phyloP scores from a whole-genome alignment of 257 asterid species.

The Rehmannia glutinosa region DNA sequence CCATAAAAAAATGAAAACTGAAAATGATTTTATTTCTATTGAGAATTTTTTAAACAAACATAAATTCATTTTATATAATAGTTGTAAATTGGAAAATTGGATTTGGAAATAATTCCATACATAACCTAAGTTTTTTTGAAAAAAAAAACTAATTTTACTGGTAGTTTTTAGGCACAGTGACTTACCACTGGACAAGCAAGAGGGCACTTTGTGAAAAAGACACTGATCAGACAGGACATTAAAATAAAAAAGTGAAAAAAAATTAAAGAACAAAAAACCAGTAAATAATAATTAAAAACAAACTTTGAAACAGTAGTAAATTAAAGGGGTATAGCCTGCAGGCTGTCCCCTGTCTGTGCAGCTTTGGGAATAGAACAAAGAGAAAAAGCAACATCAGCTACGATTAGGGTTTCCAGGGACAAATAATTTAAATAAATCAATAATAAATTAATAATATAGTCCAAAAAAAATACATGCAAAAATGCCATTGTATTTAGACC shows the following conservation, averaged over 20 bases:
- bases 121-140: too few relatives aligned
- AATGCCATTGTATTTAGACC: neutral
- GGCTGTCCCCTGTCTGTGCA: slow-evolving; percentile 14
- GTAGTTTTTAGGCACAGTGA: neutral
- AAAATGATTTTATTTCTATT: too few relatives aligned
- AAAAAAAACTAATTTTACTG: too few relatives aligned
- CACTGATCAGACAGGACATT: slow-evolving; percentile 19
- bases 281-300: neutral
- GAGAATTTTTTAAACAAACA: too few relatives aligned
- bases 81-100: too few relatives aligned
- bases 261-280: neutral
- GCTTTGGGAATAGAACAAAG: slow-evolving; percentile 23
- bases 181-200: slow-evolving; percentile 1
- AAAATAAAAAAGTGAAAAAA: neutral
- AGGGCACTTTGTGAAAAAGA: slow-evolving; percentile 16
- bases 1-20: too few relatives aligned
- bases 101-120: too few relatives aligned
- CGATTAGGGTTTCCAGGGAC: slow-evolving; percentile 9
- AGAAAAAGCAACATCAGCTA: neutral
- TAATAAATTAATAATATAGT: neutral
- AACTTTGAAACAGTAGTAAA: neutral
- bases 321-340: too few relatives aligned
- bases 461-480: neutral
- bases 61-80: too few relatives aligned
- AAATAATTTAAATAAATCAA: too few relatives aligned